phyloP scores from a whole-genome alignment of 257 asterid genomes.

The Plectranthus barbatus region DNA sequence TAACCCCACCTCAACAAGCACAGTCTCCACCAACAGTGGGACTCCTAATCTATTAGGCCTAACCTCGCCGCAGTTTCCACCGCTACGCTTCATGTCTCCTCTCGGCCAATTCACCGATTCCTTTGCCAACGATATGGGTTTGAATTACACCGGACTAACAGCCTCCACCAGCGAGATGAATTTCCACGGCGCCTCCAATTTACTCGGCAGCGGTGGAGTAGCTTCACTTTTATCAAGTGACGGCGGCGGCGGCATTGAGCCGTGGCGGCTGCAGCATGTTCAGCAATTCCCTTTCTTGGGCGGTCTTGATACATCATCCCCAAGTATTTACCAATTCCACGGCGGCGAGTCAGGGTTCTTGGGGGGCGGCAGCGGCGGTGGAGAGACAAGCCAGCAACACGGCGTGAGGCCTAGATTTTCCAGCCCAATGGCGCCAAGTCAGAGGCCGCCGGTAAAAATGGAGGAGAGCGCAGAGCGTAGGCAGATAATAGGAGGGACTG shows the following conservation, averaged over 20 bases:
- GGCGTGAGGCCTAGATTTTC: constrained; percentile 37
- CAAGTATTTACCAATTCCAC: constrained; percentile 31
- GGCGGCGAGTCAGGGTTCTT: constrained; percentile 31
- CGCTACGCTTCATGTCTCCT: constrained; percentile 58
- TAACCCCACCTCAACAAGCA: constrained; percentile 41
- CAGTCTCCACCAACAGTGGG: constrained; percentile 32
- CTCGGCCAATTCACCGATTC: constrained; percentile 47
- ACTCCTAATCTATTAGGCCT: constrained; percentile 32
- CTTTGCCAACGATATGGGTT: constrained; percentile 25
- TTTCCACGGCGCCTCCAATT: constrained; percentile 30
- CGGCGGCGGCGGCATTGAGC: constrained; percentile 42
- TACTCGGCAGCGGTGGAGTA: constrained; percentile 34
- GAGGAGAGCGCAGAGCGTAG: constrained; percentile 50
- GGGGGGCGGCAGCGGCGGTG: constrained; percentile 26
- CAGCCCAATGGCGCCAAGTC: constrained; percentile 30
- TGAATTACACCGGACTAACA: constrained; percentile 41
- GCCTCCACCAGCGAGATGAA: constrained; percentile 36
- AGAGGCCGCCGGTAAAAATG: constrained; percentile 49
- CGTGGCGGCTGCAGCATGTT: constrained; percentile 69
- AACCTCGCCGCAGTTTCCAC: constrained; percentile 45
- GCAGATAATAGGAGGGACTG: constrained; percentile 34
- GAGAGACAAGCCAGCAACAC: constrained; percentile 20
- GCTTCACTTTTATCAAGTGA: constrained; percentile 30
- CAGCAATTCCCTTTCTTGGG: constrained; percentile 67
- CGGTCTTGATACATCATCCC: constrained; percentile 23